Base-by-base conservation (phyloP, 176 grass and related monocot genomes). In the Oryza meyeriana region DNA sequence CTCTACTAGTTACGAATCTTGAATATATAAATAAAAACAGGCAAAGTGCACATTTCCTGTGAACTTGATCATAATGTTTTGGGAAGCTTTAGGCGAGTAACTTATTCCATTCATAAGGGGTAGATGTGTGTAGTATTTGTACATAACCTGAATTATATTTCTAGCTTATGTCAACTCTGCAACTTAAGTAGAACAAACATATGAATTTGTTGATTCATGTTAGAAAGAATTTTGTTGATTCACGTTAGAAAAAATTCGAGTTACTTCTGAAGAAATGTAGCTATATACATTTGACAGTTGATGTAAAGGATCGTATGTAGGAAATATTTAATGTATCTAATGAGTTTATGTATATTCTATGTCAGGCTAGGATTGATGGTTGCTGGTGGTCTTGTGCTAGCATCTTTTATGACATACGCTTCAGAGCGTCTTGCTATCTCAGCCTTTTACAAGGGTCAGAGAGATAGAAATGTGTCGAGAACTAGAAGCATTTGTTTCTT, bases 281-380 rank as follows among this genome's bases (percentile, higher is more conserved):
- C 20, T 68, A 27, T 40, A 9, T 84, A 18, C 25, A 72, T 73
- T 38, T 80, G 2, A 69, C 10, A 30, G 7, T 35, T 0, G 16
- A 26, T 73, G 14, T 66, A n/a, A 66, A 58, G 41, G 28, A 40
- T 66, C 58, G 25, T 66, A 26, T 41, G 5, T 32, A 52, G 17
- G 5, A 52, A 52, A 38, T 25, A 14, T 32, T 0, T 16, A 72
- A 10, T 25, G 6, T 69, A 78, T 47, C 44, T 85, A 34, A 50
- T 74, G 26, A 55, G 70, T 65, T 67, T 27, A 67, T 81, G 57
- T 64, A 65, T 64, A 1, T 72, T 81, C 14, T 84, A 64, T 88
- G 67, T 71, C 88, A 93, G 94, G 94, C 61, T 93, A 55, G 94
- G 90, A 61, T 86, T 96, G 89, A 85, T 91, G 88, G 90, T 87